Evolutionary conservation across 2,329 filamentous ascomycete species (phyloP).

Genomic region (Neofusicoccum sp.): DNA sequence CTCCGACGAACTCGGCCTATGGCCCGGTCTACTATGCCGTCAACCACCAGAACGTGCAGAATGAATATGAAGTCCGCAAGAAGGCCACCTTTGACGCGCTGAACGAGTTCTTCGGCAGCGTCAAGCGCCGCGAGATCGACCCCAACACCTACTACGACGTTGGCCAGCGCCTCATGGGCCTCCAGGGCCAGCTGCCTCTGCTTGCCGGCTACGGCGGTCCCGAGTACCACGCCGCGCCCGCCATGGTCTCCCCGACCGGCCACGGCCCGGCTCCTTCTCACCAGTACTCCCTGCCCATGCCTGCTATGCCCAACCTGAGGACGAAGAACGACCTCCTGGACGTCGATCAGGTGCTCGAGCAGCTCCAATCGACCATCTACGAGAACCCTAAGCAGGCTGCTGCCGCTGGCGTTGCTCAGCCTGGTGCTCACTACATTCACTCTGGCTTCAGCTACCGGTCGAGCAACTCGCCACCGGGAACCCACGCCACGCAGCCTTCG

Average conservation of each 20-base stretch:
- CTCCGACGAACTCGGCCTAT: conserved; percentile 57
- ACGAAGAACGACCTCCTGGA: conserved; percentile 93
- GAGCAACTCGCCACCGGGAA: conserved; percentile 56
- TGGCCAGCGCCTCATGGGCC: conserved; percentile 79
- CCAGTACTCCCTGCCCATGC: conserved; percentile 79
- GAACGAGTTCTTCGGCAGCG: conserved; percentile 90
- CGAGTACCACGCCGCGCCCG: conserved; percentile 56
- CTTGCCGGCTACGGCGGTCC: conserved; percentile 36
- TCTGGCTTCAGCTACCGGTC: conserved; percentile 52
- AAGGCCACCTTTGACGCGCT: conserved; percentile 71
- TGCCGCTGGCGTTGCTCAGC: conserved; percentile 72
- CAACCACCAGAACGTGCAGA: conserved; percentile 64
- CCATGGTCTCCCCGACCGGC: conserved; percentile 51
- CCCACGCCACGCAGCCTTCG: conserved; percentile 34
- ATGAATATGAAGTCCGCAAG: conserved; percentile 72
- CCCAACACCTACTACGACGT: conserved; percentile 87
- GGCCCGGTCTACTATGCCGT: conserved; percentile 76
- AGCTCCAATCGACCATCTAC: conserved; percentile 94
- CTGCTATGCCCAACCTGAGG: conserved; percentile 80
- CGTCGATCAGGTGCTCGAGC: conserved; percentile 91
- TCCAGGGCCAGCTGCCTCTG: conserved; percentile 62
- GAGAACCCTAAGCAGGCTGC: conserved; percentile 84
- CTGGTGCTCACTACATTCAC: conserved; percentile 65
- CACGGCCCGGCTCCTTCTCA: conserved; percentile 63
- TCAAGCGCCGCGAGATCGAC: conserved; percentile 89